Conservation (phyloP, 176 grass and related monocot genomes). For the Panicum miliaceum region DNA sequence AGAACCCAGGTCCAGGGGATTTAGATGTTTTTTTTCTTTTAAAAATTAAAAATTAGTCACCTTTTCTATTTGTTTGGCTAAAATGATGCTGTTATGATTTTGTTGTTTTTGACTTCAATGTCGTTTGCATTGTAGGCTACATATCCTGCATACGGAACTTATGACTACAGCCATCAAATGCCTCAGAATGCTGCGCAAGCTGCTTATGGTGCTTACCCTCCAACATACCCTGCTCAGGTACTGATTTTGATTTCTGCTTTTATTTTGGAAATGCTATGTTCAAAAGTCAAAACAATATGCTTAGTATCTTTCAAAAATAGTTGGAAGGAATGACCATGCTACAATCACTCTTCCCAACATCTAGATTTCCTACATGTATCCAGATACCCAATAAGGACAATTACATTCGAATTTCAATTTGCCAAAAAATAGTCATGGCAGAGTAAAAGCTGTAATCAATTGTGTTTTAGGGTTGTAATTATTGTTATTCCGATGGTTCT, state of each 20-base stretch:
- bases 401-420: conserved; percentile 1
- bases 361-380: neutral
- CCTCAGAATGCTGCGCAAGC: conserved; percentile 68
- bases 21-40: conserved; percentile 1
- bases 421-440: neutral
- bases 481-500: neutral
- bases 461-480: neutral
- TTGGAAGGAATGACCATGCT: conserved; percentile 1
- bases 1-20: neutral
- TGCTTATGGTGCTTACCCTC: conserved; percentile 72
- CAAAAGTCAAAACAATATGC: neutral
- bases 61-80: neutral
- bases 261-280: conserved; percentile 19
- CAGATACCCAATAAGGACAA: neutral
- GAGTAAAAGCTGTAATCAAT: neutral
- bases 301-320: neutral
- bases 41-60: neutral
- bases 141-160: conserved; percentile 69
- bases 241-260: conserved; percentile 3
- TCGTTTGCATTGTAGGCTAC: conserved; percentile 47
- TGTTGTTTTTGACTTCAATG: neutral
- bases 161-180: conserved; percentile 70
- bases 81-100: conserved; percentile 13
- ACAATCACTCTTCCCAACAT: neutral
- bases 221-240: conserved; percentile 78